Evolutionary conservation across 805 yeast species (phyloP).

Genomic region (Candida ovalis): DNA sequence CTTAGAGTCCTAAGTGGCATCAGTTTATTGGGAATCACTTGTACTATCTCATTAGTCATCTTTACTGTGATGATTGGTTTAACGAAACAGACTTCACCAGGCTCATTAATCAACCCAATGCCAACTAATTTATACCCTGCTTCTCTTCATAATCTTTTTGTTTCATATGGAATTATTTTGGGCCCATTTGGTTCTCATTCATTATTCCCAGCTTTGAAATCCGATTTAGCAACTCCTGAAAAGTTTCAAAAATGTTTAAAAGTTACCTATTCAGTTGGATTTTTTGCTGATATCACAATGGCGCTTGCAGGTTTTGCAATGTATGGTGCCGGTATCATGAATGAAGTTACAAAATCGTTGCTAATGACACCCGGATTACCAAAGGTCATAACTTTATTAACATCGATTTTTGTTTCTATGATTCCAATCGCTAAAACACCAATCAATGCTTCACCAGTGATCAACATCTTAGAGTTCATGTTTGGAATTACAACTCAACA

Average conservation of each 20-base stretch:
- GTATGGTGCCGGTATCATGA: conserved; percentile 69
- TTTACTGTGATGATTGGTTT: conserved; percentile 47
- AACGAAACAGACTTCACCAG: conserved; percentile 41
- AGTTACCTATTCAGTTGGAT: conserved; percentile 55
- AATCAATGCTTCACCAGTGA: conserved; percentile 79
- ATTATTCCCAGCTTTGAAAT: conserved; percentile 70
- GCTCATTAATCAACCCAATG: conserved; percentile 50
- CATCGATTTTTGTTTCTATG: conserved; percentile 68
- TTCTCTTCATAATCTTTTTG: conserved; percentile 35
- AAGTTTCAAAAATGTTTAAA: conserved; percentile 52
- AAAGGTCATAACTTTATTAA: conserved; percentile 45
- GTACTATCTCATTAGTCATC: conserved; percentile 48
- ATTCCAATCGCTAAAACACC: conserved; percentile 88
- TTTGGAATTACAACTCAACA: conserved; percentile 29
- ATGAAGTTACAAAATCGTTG: conserved; percentile 75
- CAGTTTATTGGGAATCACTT: conserved; percentile 52
- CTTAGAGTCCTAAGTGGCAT: conserved; percentile 51
- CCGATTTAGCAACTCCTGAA: conserved; percentile 70
- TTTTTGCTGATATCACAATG: conserved; percentile 55
- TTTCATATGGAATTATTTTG: conserved; percentile 61
- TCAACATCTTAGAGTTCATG: conserved; percentile 63
- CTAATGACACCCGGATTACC: conserved; percentile 69
- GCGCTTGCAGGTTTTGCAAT: conserved; percentile 68
- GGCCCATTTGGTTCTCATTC: conserved; percentile 89
- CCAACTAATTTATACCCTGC: conserved; percentile 39